Evolutionary conservation across 148 eudicot genomes (phyloP).

Genomic region (Rhododendron simsii): DNA sequence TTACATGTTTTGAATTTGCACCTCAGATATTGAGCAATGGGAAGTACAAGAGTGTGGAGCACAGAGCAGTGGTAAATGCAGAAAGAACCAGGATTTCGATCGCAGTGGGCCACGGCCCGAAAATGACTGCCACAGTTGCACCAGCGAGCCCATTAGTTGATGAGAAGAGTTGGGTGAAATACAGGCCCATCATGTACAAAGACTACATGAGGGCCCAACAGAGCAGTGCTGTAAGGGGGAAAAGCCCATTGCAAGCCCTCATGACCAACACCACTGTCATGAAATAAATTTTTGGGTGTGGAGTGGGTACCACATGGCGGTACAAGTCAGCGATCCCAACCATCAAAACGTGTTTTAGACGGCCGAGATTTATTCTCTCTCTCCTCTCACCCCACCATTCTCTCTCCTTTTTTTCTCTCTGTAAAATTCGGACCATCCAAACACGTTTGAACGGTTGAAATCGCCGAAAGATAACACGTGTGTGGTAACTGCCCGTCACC

Average conservation of each 20-base stretch:
- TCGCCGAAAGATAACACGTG: no score
- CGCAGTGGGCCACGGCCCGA: constrained; percentile 21
- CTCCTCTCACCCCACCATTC: no score
- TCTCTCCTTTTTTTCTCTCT: no score
- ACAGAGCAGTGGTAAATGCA: constrained; percentile 18
- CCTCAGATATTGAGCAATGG: constrained; percentile 24
- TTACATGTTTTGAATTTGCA: neutral
- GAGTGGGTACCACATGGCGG: no score
- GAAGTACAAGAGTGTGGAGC: constrained; percentile 26
- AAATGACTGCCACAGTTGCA: neutral
- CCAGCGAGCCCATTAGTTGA: constrained; percentile 23
- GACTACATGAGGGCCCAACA: constrained; percentile 17
- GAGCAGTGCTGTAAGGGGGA: constrained; percentile 14
- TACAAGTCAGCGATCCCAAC: no score
- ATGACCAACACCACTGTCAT: neutral
- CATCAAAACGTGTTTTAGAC: no score
- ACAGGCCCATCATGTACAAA: constrained; percentile 15
- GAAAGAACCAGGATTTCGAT: constrained; percentile 16
- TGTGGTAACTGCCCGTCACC: no score
- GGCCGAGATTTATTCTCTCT: no score
- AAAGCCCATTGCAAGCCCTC: constrained; percentile 13
- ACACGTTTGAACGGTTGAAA: no score
- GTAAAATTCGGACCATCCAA: no score
- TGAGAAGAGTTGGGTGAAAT: neutral
- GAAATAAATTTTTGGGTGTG: neutral